phyloP scores from a whole-genome alignment of 1,284 basidiomycete species.

The Rhodotorula sp. region DNA sequence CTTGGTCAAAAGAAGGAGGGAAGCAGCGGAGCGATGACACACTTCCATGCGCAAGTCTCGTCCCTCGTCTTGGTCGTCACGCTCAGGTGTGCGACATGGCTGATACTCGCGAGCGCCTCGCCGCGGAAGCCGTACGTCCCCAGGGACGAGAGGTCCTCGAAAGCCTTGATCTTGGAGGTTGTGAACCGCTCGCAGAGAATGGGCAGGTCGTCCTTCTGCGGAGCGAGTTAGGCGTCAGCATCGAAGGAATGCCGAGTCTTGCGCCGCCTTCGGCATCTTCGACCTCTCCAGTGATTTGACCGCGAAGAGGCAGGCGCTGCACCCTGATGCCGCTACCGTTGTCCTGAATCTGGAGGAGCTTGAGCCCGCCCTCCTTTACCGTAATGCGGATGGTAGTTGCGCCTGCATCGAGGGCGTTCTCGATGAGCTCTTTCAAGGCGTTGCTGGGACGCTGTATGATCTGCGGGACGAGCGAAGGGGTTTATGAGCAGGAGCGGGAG shows the following conservation, averaged over 20 bases:
- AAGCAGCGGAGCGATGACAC: constrained; percentile 47
- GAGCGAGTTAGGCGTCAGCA: background rate
- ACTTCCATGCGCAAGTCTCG: constrained; percentile 87
- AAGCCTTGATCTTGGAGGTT: constrained; percentile 86
- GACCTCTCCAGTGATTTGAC: background rate
- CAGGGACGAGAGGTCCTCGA: constrained; percentile 81
- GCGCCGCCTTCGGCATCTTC: no score
- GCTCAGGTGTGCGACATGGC: constrained; percentile 85
- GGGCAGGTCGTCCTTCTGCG: constrained; percentile 71
- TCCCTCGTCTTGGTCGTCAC: constrained; percentile 84
- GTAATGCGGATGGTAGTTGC: constrained; percentile 83
- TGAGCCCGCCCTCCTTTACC: constrained; percentile 94
- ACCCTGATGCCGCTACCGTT: constrained; percentile 93
- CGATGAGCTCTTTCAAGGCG: constrained; percentile 93
- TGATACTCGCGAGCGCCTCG: constrained; percentile 95
- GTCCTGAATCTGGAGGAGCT: constrained; percentile 92
- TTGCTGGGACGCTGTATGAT: constrained; percentile 96
- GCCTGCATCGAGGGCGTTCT: constrained; percentile 92
- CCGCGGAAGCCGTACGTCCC: constrained; percentile 96
- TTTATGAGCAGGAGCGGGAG: background rate
- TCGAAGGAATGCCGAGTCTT: no score
- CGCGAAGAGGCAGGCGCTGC: constrained; percentile 40
- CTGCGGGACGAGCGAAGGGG: constrained; percentile 54
- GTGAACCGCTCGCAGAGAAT: constrained; percentile 94
- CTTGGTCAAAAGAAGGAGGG: background rate